Base-by-base conservation (phyloP, 306 rosid species). In the Aeschynomene evenia region DNA sequence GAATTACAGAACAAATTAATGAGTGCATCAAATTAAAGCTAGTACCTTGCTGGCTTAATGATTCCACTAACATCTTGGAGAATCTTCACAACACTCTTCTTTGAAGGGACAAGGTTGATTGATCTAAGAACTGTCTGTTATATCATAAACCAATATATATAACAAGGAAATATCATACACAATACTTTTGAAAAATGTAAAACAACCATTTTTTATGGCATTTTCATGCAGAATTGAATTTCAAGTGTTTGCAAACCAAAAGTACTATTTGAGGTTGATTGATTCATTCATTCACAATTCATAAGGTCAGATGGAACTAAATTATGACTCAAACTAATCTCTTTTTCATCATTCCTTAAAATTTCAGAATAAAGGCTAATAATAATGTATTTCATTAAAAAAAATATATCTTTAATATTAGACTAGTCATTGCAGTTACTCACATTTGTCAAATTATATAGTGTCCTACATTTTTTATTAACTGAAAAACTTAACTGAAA, bases 31-130 rank as follows among this genome's bases (percentile, higher is more conserved):
- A 15, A n/a, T n/a, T n/a, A n/a, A n/a, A n/a, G n/a, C n/a, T n/a
- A n/a, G 50, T 62, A 83, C 89, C 89, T 85, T 69, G 82, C 72
- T 53, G 89, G 82, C 63, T 43, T 85, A 26, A 85, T 70, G 13
- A 85, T 81, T 53, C 89, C 86, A 73, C 74, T 85, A 21, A 73
- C 80, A 73, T 73, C 77, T 64, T 72, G 59, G 19, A 85, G 86
- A 63, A 85, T 85, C 72, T 87, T 83, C 43, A 88, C 77, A 14
- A 63, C 80, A 71, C 81, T 80, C 72, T 82, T 87, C 74, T 88
- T 88, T 12, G 94, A 78, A 14, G 95, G 88, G 62, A 82, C 60
- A 71, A 91, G 61, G 74, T 78, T 69, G 6, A 87, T 46, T 79
- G 78, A 53, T 61, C 87, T 95, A 69, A 91, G 80, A 56, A 79